These are phyloP conservation scores for Lathyrus sativus DNA, from an alignment of 306 rosid genomes.

Conservation along the genomic window DNA sequence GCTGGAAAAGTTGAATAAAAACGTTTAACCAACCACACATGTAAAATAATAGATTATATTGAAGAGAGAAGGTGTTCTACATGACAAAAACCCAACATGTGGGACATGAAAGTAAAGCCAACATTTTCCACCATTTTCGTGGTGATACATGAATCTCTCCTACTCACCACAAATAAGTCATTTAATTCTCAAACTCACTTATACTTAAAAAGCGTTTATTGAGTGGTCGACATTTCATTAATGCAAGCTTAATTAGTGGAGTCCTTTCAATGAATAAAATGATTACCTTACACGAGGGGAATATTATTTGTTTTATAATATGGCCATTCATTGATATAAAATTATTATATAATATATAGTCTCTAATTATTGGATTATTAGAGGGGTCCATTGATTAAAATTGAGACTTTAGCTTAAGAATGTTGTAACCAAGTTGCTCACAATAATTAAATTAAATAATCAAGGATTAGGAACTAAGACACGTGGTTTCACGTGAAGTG, in stretches of 20 bases:
- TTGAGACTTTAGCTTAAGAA: conserved; percentile 54
- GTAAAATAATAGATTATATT: background rate
- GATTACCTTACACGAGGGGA: conserved; percentile 35
- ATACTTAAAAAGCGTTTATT: conserved; percentile 31
- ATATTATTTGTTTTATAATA: conserved; percentile 37
- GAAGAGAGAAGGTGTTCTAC: background rate
- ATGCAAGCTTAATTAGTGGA: conserved; percentile 47
- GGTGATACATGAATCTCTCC: conserved; percentile 42
- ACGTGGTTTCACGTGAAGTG: conserved; percentile 81
- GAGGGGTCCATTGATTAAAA: conserved; percentile 42
- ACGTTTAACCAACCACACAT: too few species aligned
- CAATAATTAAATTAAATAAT: conserved; percentile 38
- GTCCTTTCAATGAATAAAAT: conserved; percentile 40
- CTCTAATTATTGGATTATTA: conserved; percentile 47
- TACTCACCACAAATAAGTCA: conserved; percentile 35
- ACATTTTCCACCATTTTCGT: conserved; percentile 40
- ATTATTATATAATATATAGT: conserved; percentile 35
- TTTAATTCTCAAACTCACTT: conserved; percentile 30
- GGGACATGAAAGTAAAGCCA: conserved; percentile 36
- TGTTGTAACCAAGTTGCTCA: conserved; percentile 46
- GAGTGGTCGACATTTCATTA: conserved; percentile 55
- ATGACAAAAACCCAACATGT: conserved; percentile 30
- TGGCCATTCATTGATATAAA: conserved; percentile 29
- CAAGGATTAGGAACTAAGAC: conserved; percentile 49
- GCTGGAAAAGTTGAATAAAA: too few species aligned